A percentile compares a stretch with the other conserved stretches of the same genome.
Evolutionary conservation across 257 asterid species (phyloP).

Genomic region (Solanum bulbocastanum): DNA sequence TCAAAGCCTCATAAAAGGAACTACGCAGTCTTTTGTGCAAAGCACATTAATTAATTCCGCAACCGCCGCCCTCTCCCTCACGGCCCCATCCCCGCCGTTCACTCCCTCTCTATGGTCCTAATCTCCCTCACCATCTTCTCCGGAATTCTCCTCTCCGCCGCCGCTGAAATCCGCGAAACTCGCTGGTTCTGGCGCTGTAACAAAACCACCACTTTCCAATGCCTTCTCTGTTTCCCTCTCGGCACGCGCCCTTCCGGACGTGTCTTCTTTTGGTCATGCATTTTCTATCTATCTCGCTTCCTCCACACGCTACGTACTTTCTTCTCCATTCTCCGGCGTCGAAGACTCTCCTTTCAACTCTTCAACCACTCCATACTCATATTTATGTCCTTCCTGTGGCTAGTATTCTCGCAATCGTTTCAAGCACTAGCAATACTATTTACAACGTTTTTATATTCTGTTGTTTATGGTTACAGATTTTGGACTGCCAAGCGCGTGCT

Average conservation of each 20-base stretch:
- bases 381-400: conserved; percentile 73
- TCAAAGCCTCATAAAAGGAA: neutral
- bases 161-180: conserved; percentile 15
- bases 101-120: conserved; percentile 9
- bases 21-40: neutral
- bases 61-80: conserved; percentile 11
- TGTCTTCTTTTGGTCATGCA: conserved; percentile 44
- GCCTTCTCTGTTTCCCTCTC: conserved; percentile 16
- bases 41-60: neutral
- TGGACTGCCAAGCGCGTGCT: conserved; percentile 77
- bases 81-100: conserved; percentile 17
- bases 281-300: conserved; percentile 14
- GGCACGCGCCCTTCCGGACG: conserved; percentile 22
- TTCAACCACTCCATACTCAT: conserved; percentile 14
- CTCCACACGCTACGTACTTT: conserved; percentile 4
- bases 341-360: conserved; percentile 3
- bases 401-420: conserved; percentile 83
- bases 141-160: conserved; percentile 14
- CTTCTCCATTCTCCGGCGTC: neutral
- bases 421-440: conserved; percentile 62
- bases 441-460: conserved; percentile 46
- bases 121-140: conserved; percentile 12
- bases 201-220: conserved; percentile 10
- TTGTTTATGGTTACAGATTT: conserved; percentile 80
- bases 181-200: conserved; percentile 7